phyloP scores from a whole-genome alignment of 495 filamentous ascomycete genomes.

The Penicillium herquei region DNA sequence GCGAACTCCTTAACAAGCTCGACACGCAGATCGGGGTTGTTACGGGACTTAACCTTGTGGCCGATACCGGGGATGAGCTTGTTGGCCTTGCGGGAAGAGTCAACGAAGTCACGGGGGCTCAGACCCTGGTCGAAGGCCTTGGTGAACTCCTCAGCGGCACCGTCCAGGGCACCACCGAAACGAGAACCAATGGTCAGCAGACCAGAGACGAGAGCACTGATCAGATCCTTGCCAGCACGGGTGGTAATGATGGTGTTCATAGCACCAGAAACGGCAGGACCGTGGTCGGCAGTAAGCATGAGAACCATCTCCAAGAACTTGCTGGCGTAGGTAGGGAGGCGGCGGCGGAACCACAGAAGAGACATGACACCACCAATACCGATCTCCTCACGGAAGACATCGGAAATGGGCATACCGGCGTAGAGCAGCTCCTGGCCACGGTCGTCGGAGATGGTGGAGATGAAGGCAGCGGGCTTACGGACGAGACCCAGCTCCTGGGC shows the following conservation, averaged over 20 bases:
- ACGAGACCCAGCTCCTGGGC: constrained; percentile 98
- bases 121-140: constrained; percentile 97
- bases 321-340: constrained; percentile 91
- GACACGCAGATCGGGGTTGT: constrained; percentile 99
- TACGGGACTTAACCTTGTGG: constrained; percentile 98
- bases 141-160: constrained; percentile 97
- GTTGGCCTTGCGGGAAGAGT: constrained; percentile 98
- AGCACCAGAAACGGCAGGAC: constrained; percentile 96
- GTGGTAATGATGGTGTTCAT: constrained; percentile 99
- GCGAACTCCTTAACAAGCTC: constrained; percentile 99
- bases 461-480: constrained; percentile 99
- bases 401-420: constrained; percentile 98
- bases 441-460: constrained; percentile 99
- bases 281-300: constrained; percentile 99
- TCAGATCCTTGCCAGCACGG: constrained; percentile 96
- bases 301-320: constrained; percentile 99
- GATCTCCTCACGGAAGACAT: constrained; percentile 98
- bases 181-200: constrained; percentile 97
- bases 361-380: constrained; percentile 99
- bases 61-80: constrained; percentile 99
- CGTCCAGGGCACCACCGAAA: constrained; percentile 97
- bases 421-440: constrained; percentile 99
- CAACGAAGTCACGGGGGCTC: constrained; percentile 97
- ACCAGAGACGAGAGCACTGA: constrained; percentile 91
- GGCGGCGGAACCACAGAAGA: constrained; percentile 98